Evolutionary conservation across 208 protist species (phyloP).

Genomic region (Acanthamoeba castellanii): DNA sequence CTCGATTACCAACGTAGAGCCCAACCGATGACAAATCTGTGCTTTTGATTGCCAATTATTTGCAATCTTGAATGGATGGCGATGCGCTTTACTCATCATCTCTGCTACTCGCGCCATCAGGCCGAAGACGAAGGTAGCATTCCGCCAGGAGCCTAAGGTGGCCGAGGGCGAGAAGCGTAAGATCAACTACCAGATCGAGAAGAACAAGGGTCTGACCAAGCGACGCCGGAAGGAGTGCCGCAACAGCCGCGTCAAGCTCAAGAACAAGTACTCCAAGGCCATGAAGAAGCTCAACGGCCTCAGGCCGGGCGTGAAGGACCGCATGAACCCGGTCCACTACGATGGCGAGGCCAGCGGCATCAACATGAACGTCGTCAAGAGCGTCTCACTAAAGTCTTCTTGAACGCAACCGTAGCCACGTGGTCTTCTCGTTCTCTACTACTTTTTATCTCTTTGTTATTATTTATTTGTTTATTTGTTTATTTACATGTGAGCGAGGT

Average conservation of each 20-base stretch:
- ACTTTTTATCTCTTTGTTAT: not conserved
- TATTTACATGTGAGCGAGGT: not conserved
- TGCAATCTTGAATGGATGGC: not conserved
- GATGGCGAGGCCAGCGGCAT: conserved; percentile 74
- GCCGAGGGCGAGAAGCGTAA: conserved; percentile 79
- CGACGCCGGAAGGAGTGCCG: conserved; percentile 66
- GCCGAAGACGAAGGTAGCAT: conserved; percentile 18
- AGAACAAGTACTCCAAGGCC: conserved; percentile 80
- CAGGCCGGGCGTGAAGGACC: conserved; percentile 57
- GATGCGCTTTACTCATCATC: too few species aligned
- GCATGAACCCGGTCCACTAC: conserved; percentile 68
- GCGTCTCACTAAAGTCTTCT: conserved; percentile 36
- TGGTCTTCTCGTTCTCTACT: not conserved
- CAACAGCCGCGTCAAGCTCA: conserved; percentile 76
- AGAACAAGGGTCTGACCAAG: conserved; percentile 82
- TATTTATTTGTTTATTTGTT: not conserved
- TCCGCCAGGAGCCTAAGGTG: not conserved
- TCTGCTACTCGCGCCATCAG: not conserved
- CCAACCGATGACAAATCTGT: too few species aligned
- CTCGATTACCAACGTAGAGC: too few species aligned
- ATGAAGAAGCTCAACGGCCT: conserved; percentile 68
- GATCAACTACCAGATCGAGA: conserved; percentile 80
- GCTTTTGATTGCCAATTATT: too few species aligned
- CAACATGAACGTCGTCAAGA: conserved; percentile 69
- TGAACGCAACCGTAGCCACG: not conserved